Evolutionary conservation across 257 asterid species (phyloP).

Genomic region (Coffea canephora): DNA sequence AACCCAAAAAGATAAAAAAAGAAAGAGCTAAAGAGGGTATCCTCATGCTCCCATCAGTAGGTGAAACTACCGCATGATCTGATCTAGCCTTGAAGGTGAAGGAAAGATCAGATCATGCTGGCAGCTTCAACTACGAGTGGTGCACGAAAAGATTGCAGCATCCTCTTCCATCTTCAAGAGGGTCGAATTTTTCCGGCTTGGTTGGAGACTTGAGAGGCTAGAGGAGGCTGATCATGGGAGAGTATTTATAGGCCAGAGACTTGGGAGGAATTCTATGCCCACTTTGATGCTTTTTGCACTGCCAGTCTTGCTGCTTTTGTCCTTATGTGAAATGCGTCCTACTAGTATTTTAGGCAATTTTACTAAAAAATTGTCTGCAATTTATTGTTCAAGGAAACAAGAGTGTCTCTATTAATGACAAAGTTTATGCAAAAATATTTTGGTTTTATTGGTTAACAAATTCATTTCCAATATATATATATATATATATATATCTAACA

Average conservation of each 20-base stretch:
- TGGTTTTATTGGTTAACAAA: neutral
- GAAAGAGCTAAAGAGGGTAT: neutral
- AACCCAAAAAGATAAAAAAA: neutral
- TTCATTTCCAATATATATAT: too few species aligned
- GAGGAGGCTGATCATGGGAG: neutral
- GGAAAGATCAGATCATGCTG: conserved; percentile 53
- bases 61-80: conserved; percentile 18
- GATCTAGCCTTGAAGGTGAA: neutral
- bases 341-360: neutral
- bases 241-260: neutral
- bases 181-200: neutral
- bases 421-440: too few species aligned
- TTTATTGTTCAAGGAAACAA: neutral
- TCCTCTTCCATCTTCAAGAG: neutral
- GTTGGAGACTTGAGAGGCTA: neutral
- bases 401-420: neutral
- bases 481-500: too few species aligned
- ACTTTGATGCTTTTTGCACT: neutral
- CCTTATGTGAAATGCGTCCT: neutral
- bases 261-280: neutral
- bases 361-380: neutral
- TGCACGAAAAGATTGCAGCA: conserved; percentile 24
- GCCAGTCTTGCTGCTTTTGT: neutral
- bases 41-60: conserved; percentile 4
- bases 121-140: conserved; percentile 60